Evolutionary conservation across 2,329 filamentous ascomycete genomes (phyloP).

Genomic region (Hypoxylon sp.): DNA sequence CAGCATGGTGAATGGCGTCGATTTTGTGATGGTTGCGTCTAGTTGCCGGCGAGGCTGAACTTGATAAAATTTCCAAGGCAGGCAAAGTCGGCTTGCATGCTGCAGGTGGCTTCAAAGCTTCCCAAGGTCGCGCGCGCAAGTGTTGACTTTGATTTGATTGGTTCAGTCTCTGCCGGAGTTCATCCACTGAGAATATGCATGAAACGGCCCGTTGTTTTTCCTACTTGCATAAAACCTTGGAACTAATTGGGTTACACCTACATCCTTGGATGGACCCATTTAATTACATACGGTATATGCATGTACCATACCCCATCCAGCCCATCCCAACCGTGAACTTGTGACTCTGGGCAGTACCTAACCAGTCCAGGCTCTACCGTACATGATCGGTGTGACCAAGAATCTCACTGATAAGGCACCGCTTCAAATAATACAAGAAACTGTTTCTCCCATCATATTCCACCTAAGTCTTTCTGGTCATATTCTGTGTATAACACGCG

Average conservation of each 20-base stretch:
- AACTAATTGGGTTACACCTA: background rate
- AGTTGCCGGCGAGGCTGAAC: constrained; percentile 30
- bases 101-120: constrained; percentile 39
- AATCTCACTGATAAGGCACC: background rate
- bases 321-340: too few species aligned
- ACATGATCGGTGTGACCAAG: background rate
- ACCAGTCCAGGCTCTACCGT: too few species aligned
- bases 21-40: constrained; percentile 28
- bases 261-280: too few species aligned
- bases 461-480: background rate
- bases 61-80: constrained; percentile 40
- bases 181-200: background rate
- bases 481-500: background rate
- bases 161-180: constrained; percentile 21
- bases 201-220: constrained; percentile 11
- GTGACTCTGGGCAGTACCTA: too few species aligned
- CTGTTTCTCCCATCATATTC: background rate
- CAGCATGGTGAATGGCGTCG: constrained; percentile 58
- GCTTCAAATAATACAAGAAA: background rate
- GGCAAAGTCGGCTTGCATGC: constrained; percentile 25
- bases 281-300: too few species aligned
- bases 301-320: too few species aligned
- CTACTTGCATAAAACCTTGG: background rate
- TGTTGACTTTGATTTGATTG: constrained; percentile 41
- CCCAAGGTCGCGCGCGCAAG: constrained; percentile 24